A percentile compares a stretch with the other conserved stretches of the same genome.
These are phyloP conservation scores for Kodamaea sagamina DNA, from an alignment of 805 yeast species.

Conservation along the genomic window DNA sequence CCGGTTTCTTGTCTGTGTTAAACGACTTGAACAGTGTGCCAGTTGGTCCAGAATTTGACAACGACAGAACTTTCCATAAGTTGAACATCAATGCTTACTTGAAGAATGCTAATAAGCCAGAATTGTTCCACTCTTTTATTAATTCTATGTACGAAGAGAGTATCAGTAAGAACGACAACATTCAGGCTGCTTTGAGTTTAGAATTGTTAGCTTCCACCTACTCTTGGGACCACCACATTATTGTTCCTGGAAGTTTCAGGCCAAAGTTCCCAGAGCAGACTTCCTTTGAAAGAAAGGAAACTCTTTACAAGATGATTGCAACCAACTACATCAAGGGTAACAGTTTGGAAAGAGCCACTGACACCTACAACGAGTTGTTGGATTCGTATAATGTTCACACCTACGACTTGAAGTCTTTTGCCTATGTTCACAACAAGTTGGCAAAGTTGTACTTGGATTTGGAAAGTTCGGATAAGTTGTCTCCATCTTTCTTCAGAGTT, in stretches of 20 bases:
- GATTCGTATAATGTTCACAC: constrained; percentile 72
- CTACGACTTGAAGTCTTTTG: constrained; percentile 74
- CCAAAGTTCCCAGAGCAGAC: constrained; percentile 81
- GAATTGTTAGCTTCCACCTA: constrained; percentile 77
- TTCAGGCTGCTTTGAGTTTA: constrained; percentile 82
- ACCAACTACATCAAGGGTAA: constrained; percentile 67
- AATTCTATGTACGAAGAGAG: constrained; percentile 71
- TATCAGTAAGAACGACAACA: constrained; percentile 57
- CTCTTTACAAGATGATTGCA: constrained; percentile 69
- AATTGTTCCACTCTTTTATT: constrained; percentile 75
- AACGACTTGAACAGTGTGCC: constrained; percentile 75
- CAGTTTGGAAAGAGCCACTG: constrained; percentile 77
- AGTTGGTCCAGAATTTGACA: constrained; percentile 78
- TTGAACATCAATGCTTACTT: constrained; percentile 75
- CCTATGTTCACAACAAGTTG: constrained; percentile 67
- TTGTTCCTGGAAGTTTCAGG: constrained; percentile 55
- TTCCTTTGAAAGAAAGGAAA: constrained; percentile 78
- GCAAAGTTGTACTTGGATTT: constrained; percentile 67
- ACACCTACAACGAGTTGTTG: constrained; percentile 72
- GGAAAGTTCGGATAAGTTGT: constrained; percentile 67
- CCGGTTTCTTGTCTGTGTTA: constrained; percentile 63
- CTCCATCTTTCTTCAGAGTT: constrained; percentile 78
- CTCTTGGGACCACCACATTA: constrained; percentile 64
- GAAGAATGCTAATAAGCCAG: constrained; percentile 76
- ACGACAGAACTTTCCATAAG: constrained; percentile 79